Evolutionary conservation across 192 early-diverging fungal genomes (phyloP), one percentile per base, ranked within the genome.

Genomic region (Coemansia sp.): DNA sequence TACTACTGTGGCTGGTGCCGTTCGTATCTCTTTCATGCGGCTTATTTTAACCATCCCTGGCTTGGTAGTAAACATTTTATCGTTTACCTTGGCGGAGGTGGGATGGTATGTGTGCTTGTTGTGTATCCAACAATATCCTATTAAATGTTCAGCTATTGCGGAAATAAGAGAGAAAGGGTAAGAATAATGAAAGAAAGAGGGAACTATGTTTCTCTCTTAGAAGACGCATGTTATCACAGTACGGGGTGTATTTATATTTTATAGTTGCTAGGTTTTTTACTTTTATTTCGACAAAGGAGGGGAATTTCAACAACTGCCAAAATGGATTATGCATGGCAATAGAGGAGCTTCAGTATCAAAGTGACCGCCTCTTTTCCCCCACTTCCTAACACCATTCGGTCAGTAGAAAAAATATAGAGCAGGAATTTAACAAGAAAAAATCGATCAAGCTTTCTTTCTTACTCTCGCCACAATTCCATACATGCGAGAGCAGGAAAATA

Each of bases 1-100:
- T 7, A 82, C 63, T 10, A 82, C 64, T 15, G 70, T 44, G 4
- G 39, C 36, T 11, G 79, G 79, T 11, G 55, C 62, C 34, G 70
- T 57, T 3, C 79, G 70, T 3, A 71, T 49, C 39, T 21, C 15
- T 14, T 33, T 35, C 20, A 77, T 44, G 6, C 12, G 57, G 23
- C 51, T 15, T 4, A 26, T 34, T 64, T 38, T 64, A 4, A 46
- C 44, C 44, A 46, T 46, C 44, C 44, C 44, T 5, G 14, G 44
- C 18, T 46, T 46, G 44, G 14, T 14, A 18, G 11, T 46, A 46
- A 46, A 46, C 44, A 46, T 46, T 18, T 46, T 46, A 15, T 46
- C 18, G 44, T 18, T 46, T 46, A 18, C 5, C 1, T 12, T 41
- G 2, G 39, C 39, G 12, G 39, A 41, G 44, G 5, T 14, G 18